These are phyloP conservation scores for Arxiozyma heterogenica DNA, from an alignment of 1,139 yeast species.

Conservation along the genomic window DNA sequence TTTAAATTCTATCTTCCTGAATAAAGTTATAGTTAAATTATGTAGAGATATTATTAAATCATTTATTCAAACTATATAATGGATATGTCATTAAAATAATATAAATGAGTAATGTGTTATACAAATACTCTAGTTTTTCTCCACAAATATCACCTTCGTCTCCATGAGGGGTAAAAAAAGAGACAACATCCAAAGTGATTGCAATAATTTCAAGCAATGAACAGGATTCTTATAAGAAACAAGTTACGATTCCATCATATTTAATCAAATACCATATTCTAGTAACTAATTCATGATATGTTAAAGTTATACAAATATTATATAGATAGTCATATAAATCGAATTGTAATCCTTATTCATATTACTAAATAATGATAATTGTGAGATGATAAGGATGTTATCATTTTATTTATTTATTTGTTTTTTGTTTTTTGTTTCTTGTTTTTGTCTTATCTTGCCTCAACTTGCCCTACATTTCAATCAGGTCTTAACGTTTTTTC, in stretches of 20 bases:
- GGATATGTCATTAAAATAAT: not conserved
- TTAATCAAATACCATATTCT: not conserved
- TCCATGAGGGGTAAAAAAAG: no score
- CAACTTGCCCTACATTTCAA: not conserved
- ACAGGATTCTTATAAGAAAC: not conserved
- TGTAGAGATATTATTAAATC: conserved; percentile 15
- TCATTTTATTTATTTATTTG: no score
- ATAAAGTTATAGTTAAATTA: conserved; percentile 13
- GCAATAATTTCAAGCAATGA: no score
- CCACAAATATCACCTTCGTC: no score
- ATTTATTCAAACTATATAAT: conserved; percentile 1
- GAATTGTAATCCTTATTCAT: not conserved
- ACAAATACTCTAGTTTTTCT: not conserved
- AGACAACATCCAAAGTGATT: no score
- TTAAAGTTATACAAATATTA: not conserved
- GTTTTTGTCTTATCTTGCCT: not conserved
- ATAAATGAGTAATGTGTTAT: not conserved
- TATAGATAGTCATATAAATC: not conserved
- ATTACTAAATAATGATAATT: not conserved
- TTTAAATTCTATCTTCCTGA: conserved; percentile 21
- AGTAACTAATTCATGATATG: not conserved
- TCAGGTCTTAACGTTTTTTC: conserved; percentile 32
- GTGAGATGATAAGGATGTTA: not conserved
- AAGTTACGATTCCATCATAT: not conserved
- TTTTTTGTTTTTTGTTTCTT: not conserved